phyloP scores from a whole-genome alignment of 2,329 filamentous ascomycete species.

The Pseudogymnoascus pannorum region DNA sequence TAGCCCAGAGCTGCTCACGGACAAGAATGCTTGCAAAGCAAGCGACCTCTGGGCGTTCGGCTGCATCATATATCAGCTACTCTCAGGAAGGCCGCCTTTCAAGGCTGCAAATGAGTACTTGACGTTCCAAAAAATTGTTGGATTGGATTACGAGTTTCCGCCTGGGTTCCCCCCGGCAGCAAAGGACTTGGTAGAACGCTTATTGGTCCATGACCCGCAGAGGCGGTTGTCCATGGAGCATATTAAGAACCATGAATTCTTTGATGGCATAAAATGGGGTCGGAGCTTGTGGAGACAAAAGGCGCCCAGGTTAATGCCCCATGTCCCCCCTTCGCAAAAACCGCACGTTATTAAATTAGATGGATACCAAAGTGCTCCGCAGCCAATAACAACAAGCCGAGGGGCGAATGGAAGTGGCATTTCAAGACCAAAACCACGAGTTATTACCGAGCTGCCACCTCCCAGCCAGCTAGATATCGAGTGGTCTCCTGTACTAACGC shows the following conservation, averaged over 20 bases:
- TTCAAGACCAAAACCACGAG: slow-evolving; percentile 59
- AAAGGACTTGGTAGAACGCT: slow-evolving; percentile 80
- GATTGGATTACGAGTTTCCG: slow-evolving; percentile 88
- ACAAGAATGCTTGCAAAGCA: slow-evolving; percentile 95
- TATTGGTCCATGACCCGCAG: slow-evolving; percentile 81
- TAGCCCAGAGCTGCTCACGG: slow-evolving; percentile 90
- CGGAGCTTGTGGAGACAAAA: slow-evolving; percentile 82
- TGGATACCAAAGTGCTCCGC: slow-evolving; percentile 30
- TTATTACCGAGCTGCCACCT: slow-evolving; percentile 94
- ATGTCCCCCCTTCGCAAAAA: slow-evolving; percentile 69
- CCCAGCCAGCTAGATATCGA: slow-evolving; percentile 96
- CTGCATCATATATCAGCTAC: slow-evolving; percentile 92
- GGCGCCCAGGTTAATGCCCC: slow-evolving; percentile 78
- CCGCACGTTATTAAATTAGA: slow-evolving; percentile 69
- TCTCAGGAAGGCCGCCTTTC: slow-evolving; percentile 94
- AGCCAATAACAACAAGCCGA: slow-evolving; percentile 16
- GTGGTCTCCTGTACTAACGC: slow-evolving; percentile 92
- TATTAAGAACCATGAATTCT: slow-evolving; percentile 94
- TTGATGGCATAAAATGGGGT: slow-evolving; percentile 79
- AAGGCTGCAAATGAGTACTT: slow-evolving; percentile 93
- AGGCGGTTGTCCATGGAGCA: slow-evolving; percentile 85
- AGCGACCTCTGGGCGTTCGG: slow-evolving; percentile 98
- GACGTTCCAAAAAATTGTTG: slow-evolving; percentile 97
- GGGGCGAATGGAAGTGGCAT: slow-evolving; percentile 30
- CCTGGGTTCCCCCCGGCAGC: slow-evolving; percentile 79